Percentiles rank a stretch among this genome's conserved stretches.
Evolutionary conservation across 345 rosid species (phyloP).

Genomic region (Viola odorata): DNA sequence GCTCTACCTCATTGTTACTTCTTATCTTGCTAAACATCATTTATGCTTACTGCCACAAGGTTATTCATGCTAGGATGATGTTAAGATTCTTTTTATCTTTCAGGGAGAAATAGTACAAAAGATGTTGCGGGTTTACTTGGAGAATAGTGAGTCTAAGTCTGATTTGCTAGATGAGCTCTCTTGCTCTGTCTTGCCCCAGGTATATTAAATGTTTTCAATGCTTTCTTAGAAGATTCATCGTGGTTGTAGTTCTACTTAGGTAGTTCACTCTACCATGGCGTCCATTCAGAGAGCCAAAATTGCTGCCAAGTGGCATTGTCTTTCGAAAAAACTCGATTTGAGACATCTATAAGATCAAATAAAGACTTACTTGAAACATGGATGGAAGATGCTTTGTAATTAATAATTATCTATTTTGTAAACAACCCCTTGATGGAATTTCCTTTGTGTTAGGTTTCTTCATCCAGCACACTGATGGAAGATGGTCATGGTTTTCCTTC

Average conservation of each 20-base stretch:
- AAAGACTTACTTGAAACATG: constrained; percentile 1
- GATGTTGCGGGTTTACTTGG: constrained; percentile 62
- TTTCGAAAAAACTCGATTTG: not conserved
- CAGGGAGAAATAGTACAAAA: constrained; percentile 74
- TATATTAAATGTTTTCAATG: constrained; percentile 15
- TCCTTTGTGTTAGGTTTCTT: constrained; percentile 38
- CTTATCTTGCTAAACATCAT: constrained; percentile 6
- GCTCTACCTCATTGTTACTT: constrained; percentile 14
- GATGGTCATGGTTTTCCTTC: constrained; percentile 52
- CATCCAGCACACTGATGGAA: constrained; percentile 28
- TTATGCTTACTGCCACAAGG: constrained; percentile 4
- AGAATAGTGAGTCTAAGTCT: constrained; percentile 49
- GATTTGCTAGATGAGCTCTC: constrained; percentile 67
- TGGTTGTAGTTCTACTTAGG: not conserved
- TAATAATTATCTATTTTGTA: constrained; percentile 6
- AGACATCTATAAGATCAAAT: not conserved
- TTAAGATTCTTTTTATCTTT: constrained; percentile 12
- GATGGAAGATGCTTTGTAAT: not conserved
- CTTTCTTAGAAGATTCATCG: not conserved
- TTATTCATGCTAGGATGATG: constrained; percentile 5
- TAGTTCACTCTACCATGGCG: not conserved
- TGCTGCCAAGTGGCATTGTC: not conserved
- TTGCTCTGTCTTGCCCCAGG: constrained; percentile 67
- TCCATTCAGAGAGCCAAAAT: not conserved
- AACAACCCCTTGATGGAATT: not conserved